Evolutionary conservation across 169 alveolate species (phyloP).

Genomic region (Sarcocystis neurona): DNA sequence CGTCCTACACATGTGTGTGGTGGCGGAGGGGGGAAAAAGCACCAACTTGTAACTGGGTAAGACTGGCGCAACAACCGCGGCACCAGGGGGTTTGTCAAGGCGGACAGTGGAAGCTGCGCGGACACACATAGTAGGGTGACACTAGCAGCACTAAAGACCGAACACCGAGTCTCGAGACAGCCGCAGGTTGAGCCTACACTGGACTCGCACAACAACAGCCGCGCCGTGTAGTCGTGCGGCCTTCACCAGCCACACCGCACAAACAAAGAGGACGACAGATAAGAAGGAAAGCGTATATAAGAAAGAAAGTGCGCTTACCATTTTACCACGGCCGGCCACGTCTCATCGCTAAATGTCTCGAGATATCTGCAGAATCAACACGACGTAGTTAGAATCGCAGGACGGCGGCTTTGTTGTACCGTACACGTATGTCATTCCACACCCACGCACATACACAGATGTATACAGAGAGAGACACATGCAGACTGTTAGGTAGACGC

Average conservation of each 20-base stretch:
- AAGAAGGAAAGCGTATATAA: background rate
- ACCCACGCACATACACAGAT: background rate
- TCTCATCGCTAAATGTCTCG: conserved; percentile 36
- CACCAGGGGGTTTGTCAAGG: too few relatives aligned
- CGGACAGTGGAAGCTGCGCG: too few relatives aligned
- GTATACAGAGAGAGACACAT: too few relatives aligned
- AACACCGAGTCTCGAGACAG: background rate
- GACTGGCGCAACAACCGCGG: too few relatives aligned
- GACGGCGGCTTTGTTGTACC: background rate
- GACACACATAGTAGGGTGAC: too few relatives aligned
- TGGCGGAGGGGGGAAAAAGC: background rate
- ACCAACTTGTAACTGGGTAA: too few relatives aligned
- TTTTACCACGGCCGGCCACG: conserved; percentile 60
- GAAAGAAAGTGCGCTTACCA: conserved; percentile 23
- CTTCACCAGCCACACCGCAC: background rate
- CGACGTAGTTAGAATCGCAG: background rate
- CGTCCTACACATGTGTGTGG: background rate
- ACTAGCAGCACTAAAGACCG: background rate
- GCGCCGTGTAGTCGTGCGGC: background rate
- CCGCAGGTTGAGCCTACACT: background rate
- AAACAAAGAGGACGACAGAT: background rate
- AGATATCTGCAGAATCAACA: conserved; percentile 32
- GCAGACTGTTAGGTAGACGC: too few relatives aligned
- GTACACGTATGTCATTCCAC: background rate
- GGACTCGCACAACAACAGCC: background rate